Evolutionary conservation across 495 filamentous ascomycete species (phyloP), one percentile per base, ranked within the genome.

Genomic region (Penicillium mononematosum): DNA sequence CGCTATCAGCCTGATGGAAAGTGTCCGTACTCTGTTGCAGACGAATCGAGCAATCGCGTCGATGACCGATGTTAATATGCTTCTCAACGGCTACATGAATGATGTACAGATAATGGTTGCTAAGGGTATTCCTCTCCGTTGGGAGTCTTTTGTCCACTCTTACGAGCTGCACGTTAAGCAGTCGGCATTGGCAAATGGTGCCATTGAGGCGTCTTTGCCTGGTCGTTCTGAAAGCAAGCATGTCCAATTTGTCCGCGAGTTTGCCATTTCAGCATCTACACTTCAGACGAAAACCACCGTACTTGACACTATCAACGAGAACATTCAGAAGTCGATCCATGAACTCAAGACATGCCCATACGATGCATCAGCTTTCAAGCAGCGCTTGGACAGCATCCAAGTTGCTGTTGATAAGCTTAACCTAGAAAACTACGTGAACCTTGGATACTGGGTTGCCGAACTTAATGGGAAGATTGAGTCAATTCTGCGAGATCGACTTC

Each of bases 1-100:
- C 66, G 94, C 94, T 19, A 92, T 98, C 55, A 97, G 92, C 65
- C 72, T 99, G 63, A 99, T 99, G 92, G 94, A 99, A 74, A 96
- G 89, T 65, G 89, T 96, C 10, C 84, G 91, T 46, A 97, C 91
- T 0, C 85, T 92, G 64, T 79, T 89, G 4, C 94, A 99, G 73
- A 96, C 91, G 1, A 88, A 82, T 55, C 86, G 89, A 20, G 83
- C 85, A 49, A 96, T 99, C 55, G 71, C 78, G 19, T 83, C 88
- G 36, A 92, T 98, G 88, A 79, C 85, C 7, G 88, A 92, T 58
- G 91, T 96, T 31, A 83, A 90, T 3, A 87, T 95, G 38, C 75
- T 99, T 5, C 78, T 99, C 16, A 90, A 86, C 62, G 92, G 94
- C 27, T 95, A 98, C 62, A 85, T 91, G 56, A 95, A 92, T 60